phyloP scores from a whole-genome alignment of 2,329 filamentous ascomycete genomes.

The Dothideomycetidae sp. region DNA sequence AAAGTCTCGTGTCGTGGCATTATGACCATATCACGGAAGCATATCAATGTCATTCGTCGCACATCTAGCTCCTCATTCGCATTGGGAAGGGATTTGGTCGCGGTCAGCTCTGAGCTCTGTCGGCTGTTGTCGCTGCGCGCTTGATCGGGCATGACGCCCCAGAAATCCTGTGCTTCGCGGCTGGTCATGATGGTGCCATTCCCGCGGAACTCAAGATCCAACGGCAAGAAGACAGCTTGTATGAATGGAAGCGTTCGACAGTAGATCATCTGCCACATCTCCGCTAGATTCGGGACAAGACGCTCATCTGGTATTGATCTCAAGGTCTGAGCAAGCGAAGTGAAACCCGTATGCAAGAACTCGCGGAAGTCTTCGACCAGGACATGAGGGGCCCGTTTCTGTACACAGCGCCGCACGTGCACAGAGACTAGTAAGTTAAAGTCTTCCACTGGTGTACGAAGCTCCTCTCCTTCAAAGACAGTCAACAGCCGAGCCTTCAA shows the following conservation, averaged over 20 bases:
- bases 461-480: conserved; percentile 68
- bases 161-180: conserved; percentile 77
- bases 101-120: conserved; percentile 26
- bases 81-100: conserved; percentile 24
- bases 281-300: conserved; percentile 78
- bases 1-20: conserved; percentile 78
- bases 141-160: conserved; percentile 52
- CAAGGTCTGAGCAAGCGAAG: conserved; percentile 70
- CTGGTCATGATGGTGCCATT: conserved; percentile 62
- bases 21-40: conserved; percentile 80
- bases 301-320: conserved; percentile 67
- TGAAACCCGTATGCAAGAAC: conserved; percentile 66
- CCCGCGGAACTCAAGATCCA: conserved; percentile 88
- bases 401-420: conserved; percentile 64
- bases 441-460: conserved; percentile 68
- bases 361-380: conserved; percentile 66
- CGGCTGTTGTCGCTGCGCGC: conserved; percentile 28
- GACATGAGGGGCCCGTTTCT: conserved; percentile 53
- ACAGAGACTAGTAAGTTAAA: conserved; percentile 68
- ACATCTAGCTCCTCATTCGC: conserved; percentile 59
- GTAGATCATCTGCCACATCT: conserved; percentile 89
- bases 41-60: conserved; percentile 71
- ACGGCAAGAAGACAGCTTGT: conserved; percentile 82
- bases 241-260: conserved; percentile 83
- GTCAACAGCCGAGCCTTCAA: conserved; percentile 61